Base-by-base conservation (phyloP, 768 basidiomycete species). In the Rhodocollybia butyracea region DNA sequence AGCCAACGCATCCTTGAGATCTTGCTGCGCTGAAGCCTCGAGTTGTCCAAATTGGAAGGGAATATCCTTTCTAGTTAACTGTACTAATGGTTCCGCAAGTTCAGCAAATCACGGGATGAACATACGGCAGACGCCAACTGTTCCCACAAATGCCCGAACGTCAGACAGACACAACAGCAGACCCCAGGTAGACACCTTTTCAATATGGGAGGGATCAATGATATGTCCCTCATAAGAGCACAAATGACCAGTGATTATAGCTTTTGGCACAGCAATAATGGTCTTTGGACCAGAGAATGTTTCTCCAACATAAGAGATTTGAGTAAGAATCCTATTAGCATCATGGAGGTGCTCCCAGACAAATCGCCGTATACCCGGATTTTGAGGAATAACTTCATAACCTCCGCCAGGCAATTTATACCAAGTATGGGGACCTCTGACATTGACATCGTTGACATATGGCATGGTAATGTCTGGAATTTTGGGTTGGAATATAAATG, bases 391-490 rank as follows among this genome's bases (percentile, higher is more conserved):
- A 17, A 34, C 46, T 13, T 64, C 55, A 34, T 32, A 60, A 1
- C 36, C 29, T 12, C 63, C 58, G 24, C 69, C 63, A 0, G 29
- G 4, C 0, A 42, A 3, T 8, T 66, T 46, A 45, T 78, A 76
- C 1, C 60, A 46, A 0, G 71, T 67, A 0, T 24, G 12, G 0
- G 69, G 73, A 0, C 74, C 72, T 54, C 67, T 68, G 5, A 77
- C 54, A 0, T 66, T 65, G 0, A 73, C 57, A 51, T 81, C 70
- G 56, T 82, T 70, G 7, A 80, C 65, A 47, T 69, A 82, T 0
- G 67, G 69, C 0, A 61, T 57, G 0, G 71, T 72, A 5, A 63
- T 26, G 1, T 74, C 26, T n/a, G 73, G 74, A 3, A 80, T 78
- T 54, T 79, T 69, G 0, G 63, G 52, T 40, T 71, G 64, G 0